Evolutionary conservation across 768 basidiomycete species (phyloP).

Genomic region (Asterophora parasitica): DNA sequence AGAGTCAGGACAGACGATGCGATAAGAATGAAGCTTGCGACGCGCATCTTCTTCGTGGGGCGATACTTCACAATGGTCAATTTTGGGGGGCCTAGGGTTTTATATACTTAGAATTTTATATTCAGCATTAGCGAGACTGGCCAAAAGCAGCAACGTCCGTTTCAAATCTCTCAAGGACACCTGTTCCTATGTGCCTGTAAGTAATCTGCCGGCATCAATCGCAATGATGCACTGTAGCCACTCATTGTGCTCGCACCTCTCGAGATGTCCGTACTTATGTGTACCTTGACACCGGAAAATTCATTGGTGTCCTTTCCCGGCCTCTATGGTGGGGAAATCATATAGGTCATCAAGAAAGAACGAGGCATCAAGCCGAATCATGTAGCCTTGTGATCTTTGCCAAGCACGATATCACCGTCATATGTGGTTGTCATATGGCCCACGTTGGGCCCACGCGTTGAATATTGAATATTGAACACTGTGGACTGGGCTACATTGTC

Average conservation of each 20-base stretch:
- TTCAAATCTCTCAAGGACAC: conserved; percentile 15
- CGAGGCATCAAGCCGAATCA: not conserved
- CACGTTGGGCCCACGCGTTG: no score
- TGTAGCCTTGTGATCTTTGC: not conserved
- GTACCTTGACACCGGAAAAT: not conserved
- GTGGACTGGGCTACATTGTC: no score
- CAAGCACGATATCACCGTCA: not conserved
- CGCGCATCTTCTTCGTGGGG: conserved; percentile 25
- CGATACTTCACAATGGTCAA: conserved; percentile 9
- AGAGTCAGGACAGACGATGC: conserved; percentile 22
- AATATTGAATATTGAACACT: no score
- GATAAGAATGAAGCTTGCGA: conserved; percentile 20
- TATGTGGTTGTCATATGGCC: not conserved
- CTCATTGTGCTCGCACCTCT: not conserved
- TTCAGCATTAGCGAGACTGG: conserved; percentile 9
- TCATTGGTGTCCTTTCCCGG: not conserved
- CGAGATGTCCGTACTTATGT: not conserved
- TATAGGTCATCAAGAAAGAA: not conserved
- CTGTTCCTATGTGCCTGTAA: conserved; percentile 19
- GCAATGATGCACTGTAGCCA: not conserved
- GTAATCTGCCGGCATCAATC: not conserved
- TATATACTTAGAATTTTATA: no score
- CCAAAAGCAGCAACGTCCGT: conserved; percentile 23
- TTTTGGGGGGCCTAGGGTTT: conserved; percentile 7
- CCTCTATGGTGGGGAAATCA: no score